Base-by-base conservation (phyloP, 148 eudicot species). In the Nepenthes mirabilis region DNA sequence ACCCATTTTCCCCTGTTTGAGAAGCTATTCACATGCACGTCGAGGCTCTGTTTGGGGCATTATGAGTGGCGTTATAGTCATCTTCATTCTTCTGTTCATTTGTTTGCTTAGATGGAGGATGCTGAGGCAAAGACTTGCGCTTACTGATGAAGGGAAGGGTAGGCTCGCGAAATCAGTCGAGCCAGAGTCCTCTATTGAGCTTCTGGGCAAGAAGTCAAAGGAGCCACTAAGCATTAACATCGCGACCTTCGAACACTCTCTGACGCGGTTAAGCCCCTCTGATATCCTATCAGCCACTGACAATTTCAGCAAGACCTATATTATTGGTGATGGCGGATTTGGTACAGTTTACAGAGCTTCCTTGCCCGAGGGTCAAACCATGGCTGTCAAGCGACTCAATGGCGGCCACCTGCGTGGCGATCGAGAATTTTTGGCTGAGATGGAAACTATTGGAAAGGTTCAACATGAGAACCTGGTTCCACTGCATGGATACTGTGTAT, bases 381-480 rank as follows among this genome's bases (percentile, higher is more conserved):
- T 93, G 61, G 98, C 96, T 23, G 88, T 91, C 40, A 91, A 91
- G 66, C 72, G 96, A 74, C 86, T 91, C n/a, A 77, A 86, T 48
- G 84, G 88, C 36, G 85, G 86, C 36, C 86, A 74, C 61, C 51
- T 67, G 63, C 86, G 85, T 49, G 96, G 84, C 33, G 86, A 85
- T 70, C 74, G 96, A 43, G 94, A 88, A 59, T 91, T 91, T 64
- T 65, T 83, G 45, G 96, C 98, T 23, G 98, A 91, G 77, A 75
- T 91, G 81, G 96, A 91, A 64, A 91, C 98, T 9, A 73, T 91
- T 33, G 98, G 98, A 48, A 91, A 91, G 65, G 90, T 91, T 9
- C 88, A 82, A 45, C 94, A 91, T 47, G 84, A 80, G 67, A 82
- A 91, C 65, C 62, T 91, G 61, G 94, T 82, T 51, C 88, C 96